Percentiles rank a stretch among this genome's conserved stretches.
phyloP scores from a whole-genome alignment of 2,329 filamentous ascomycete species.

The Coniochaeta sp. region DNA sequence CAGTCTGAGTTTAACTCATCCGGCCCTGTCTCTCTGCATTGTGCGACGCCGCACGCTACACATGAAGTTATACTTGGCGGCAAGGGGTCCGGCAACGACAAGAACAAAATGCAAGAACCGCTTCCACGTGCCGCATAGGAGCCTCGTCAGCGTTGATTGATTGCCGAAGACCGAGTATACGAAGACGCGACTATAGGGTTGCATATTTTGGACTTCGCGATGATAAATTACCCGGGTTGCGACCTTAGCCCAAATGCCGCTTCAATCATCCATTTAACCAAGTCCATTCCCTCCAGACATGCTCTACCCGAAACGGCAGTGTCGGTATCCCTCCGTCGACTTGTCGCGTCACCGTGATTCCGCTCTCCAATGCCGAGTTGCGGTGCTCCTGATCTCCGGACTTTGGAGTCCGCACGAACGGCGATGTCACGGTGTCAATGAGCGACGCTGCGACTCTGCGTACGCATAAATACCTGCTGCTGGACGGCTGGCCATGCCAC shows the following conservation, averaged over 20 bases:
- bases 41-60: neutral
- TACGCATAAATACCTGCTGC: neutral
- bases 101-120: neutral
- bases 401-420: neutral
- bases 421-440: neutral
- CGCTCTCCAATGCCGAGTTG: neutral
- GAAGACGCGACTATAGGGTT: neutral
- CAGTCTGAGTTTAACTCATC: neutral
- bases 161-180: neutral
- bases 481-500: neutral
- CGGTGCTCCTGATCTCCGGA: neutral
- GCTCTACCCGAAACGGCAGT: neutral
- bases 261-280: neutral
- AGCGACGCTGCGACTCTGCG: neutral
- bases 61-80: neutral
- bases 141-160: neutral
- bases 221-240: neutral
- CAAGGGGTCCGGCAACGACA: neutral
- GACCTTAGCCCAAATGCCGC: neutral
- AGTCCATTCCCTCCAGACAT: neutral
- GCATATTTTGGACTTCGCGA: neutral
- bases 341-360: neutral
- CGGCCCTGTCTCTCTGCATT: neutral
- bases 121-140: neutral
- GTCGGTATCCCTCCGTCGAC: neutral